Conservation (phyloP, 495 filamentous ascomycete species). For the Penicillium fimorum region DNA sequence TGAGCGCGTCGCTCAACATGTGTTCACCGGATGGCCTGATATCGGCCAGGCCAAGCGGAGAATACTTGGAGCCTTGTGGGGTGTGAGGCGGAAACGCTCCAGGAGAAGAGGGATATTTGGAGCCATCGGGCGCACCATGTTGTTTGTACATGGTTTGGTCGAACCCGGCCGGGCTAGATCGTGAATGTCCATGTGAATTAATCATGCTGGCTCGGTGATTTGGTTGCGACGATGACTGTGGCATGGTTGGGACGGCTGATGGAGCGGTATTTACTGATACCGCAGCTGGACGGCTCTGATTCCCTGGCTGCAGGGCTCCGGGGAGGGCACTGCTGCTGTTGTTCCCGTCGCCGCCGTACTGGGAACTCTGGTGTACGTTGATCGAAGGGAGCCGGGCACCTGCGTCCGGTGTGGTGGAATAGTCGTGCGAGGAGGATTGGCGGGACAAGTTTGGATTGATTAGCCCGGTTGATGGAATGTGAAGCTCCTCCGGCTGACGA, state of each 20-base stretch:
- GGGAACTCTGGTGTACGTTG: slow-evolving; percentile 63
- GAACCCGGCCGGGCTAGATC: slow-evolving; percentile 80
- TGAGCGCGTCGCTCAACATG: slow-evolving; percentile 62
- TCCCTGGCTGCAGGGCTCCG: slow-evolving; percentile 69
- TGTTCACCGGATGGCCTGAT: slow-evolving; percentile 80
- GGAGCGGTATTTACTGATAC: slow-evolving; percentile 71
- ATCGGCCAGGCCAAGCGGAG: slow-evolving; percentile 85
- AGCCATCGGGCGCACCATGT: slow-evolving; percentile 62
- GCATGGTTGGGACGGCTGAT: slow-evolving; percentile 66
- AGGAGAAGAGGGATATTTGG: slow-evolving; percentile 68
- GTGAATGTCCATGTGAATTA: slow-evolving; percentile 69
- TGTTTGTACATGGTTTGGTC: slow-evolving; percentile 70
- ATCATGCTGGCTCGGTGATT: slow-evolving; percentile 65
- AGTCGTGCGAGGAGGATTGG: slow-evolving; percentile 53
- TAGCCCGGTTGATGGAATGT: slow-evolving; percentile 62
- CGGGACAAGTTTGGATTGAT: slow-evolving; percentile 39
- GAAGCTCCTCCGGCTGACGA: slow-evolving; percentile 70
- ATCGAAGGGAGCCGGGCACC: slow-evolving; percentile 55
- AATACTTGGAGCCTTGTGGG: slow-evolving; percentile 72
- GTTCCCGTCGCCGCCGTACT: slow-evolving; percentile 42
- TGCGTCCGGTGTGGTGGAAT: slow-evolving; percentile 38
- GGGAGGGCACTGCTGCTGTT: slow-evolving; percentile 52
- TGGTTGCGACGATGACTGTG: slow-evolving; percentile 60
- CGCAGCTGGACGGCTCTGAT: slow-evolving; percentile 58
- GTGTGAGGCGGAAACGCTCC: slow-evolving; percentile 68